Conservation (phyloP, 306 rosid genomes). For the Vigna hirtella region DNA sequence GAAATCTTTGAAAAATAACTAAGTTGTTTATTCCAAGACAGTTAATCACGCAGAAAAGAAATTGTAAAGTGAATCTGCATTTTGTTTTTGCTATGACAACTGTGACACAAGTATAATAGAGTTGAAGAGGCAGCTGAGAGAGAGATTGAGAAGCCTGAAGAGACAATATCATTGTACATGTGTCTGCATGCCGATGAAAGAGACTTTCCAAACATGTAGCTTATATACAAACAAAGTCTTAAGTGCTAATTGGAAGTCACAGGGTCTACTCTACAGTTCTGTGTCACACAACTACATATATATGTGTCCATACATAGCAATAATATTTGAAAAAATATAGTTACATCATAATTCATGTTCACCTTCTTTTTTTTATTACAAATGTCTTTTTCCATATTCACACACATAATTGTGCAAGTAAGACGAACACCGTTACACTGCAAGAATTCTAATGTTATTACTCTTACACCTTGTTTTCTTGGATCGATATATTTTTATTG, state of each 20-base stretch:
- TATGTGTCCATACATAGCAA: background rate
- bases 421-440: background rate
- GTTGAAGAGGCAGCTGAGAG: background rate
- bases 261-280: background rate
- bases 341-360: slow-evolving; percentile 2
- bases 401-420: background rate
- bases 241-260: background rate
- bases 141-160: slow-evolving; percentile 11
- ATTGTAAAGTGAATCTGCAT: background rate
- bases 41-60: background rate
- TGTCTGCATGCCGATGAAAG: background rate
- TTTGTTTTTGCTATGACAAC: background rate
- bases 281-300: background rate
- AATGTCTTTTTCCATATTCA: background rate
- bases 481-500: background rate
- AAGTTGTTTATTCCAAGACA: background rate
- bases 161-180: slow-evolving; percentile 9
- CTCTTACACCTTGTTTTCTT: background rate
- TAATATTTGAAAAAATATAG: background rate
- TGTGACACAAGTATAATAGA: background rate
- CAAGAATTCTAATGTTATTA: background rate
- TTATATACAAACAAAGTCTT: slow-evolving; percentile 6
- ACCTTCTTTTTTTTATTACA: background rate
- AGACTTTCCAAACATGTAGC: background rate
- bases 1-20: too few species aligned